Percentiles rank a stretch among this genome's conserved stretches.
Conservation (phyloP, 306 rosid genomes). For the Quercus aquifolioides region DNA sequence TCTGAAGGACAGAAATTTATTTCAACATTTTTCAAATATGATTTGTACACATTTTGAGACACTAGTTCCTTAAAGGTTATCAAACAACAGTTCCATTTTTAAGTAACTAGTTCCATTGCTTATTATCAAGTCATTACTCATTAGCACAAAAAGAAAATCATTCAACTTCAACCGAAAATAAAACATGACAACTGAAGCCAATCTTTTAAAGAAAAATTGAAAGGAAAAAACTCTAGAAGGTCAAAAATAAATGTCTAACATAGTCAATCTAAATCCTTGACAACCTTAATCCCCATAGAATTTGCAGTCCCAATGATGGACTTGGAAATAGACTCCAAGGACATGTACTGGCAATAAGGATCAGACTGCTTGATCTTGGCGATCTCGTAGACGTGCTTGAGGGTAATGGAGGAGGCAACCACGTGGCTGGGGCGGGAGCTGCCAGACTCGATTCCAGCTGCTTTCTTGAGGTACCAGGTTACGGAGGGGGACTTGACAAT, state of each 20-base stretch:
- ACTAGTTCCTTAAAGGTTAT: neutral
- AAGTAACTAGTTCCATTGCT: neutral
- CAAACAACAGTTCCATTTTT: neutral
- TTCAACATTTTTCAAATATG: neutral
- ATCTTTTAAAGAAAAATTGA: neutral
- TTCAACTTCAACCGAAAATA: neutral
- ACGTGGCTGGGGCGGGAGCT: slow-evolving; percentile 74
- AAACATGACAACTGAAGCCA: neutral
- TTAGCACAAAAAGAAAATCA: too few relatives aligned
- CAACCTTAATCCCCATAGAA: slow-evolving; percentile 75
- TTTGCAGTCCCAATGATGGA: slow-evolving; percentile 76
- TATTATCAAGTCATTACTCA: too few relatives aligned
- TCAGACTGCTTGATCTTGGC: slow-evolving; percentile 80
- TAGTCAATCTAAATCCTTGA: slow-evolving; percentile 60
- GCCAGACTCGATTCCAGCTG: slow-evolving; percentile 71
- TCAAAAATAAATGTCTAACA: neutral
- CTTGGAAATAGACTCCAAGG: slow-evolving; percentile 72
- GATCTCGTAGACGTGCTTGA: slow-evolving; percentile 76
- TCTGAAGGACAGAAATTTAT: neutral
- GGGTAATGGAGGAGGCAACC: slow-evolving; percentile 54
- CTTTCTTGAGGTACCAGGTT: slow-evolving; percentile 78
- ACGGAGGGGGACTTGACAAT: slow-evolving; percentile 70
- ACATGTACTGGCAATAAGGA: slow-evolving; percentile 65
- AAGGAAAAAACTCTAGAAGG: neutral
- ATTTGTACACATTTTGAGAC: neutral